Conservation (phyloP, 2,329 filamentous ascomycete species). For the Fusarium pseudonygamai region DNA sequence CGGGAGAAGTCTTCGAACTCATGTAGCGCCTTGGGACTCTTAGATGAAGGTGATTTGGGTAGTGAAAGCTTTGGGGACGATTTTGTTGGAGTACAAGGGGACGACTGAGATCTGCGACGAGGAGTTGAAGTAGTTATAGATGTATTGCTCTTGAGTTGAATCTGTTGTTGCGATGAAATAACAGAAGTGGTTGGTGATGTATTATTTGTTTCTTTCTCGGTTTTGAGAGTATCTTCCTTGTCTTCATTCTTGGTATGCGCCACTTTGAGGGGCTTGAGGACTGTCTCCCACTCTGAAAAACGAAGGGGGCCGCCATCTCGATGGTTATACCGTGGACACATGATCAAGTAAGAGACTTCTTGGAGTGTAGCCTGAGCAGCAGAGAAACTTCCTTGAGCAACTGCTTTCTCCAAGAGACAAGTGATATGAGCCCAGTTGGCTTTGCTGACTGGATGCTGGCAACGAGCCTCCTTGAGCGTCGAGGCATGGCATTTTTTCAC, state of each 20-base stretch:
- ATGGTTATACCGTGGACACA: constrained; percentile 18
- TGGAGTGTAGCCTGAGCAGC: constrained; percentile 22
- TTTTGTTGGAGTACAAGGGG: neutral
- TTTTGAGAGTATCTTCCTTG: neutral
- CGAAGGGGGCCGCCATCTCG: neutral
- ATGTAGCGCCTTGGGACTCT: constrained; percentile 8
- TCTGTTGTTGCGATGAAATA: neutral
- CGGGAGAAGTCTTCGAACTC: constrained; percentile 30
- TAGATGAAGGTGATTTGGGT: neutral
- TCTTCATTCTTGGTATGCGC: constrained; percentile 16
- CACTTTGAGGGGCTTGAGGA: neutral
- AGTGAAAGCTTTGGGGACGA: neutral
- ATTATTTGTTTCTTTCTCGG: neutral
- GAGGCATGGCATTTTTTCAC: constrained; percentile 21
- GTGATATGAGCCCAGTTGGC: constrained; percentile 1
- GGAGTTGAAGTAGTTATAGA: neutral
- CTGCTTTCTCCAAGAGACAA: constrained; percentile 15
- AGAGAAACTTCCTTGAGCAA: constrained; percentile 13
- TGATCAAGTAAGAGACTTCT: constrained; percentile 24
- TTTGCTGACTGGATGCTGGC: neutral
- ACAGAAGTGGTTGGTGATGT: neutral
- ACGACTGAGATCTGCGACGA: neutral
- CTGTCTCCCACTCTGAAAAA: constrained; percentile 24
- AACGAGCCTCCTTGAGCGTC: neutral
- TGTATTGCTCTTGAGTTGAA: neutral